Conservation (phyloP, 768 basidiomycete species). For the Boletus fagicola region DNA sequence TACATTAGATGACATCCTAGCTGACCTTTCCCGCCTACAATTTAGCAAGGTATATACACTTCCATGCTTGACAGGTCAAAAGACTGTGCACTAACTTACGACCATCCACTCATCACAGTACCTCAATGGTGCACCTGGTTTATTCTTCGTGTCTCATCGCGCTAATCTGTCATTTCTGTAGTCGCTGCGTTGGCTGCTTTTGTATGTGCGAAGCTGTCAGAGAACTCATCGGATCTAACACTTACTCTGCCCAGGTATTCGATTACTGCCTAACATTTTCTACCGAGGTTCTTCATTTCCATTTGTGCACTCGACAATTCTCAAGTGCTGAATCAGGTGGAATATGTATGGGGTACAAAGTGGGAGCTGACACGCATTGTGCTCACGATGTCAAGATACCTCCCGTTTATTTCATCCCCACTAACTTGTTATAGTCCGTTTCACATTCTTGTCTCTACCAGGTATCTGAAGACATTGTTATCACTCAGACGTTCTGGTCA, state of each 20-base stretch:
- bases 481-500: slow-evolving; percentile 9
- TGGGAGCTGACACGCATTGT: too few species aligned
- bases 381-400: slow-evolving; percentile 29
- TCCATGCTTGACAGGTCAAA: background rate
- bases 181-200: slow-evolving; percentile 21
- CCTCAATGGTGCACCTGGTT: slow-evolving; percentile 11
- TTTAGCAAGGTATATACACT: slow-evolving; percentile 15
- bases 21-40: slow-evolving; percentile 14
- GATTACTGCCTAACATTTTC: slow-evolving; percentile 29
- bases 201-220: slow-evolving; percentile 4
- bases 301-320: background rate
- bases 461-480: background rate
- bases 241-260: slow-evolving; percentile 3
- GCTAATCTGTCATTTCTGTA: background rate
- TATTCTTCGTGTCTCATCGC: background rate
- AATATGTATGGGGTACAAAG: slow-evolving; percentile 23
- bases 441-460: background rate
- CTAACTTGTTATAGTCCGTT: slow-evolving; percentile 20
- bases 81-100: background rate
- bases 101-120: slow-evolving; percentile 1
- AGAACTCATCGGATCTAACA: background rate
- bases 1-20: background rate
- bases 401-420: slow-evolving; percentile 18
- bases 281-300: slow-evolving; percentile 16
- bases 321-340: slow-evolving; percentile 18